Base-by-base conservation (phyloP, 1,139 yeast genomes). In the Zhuliangozyma parablackwelliae region DNA sequence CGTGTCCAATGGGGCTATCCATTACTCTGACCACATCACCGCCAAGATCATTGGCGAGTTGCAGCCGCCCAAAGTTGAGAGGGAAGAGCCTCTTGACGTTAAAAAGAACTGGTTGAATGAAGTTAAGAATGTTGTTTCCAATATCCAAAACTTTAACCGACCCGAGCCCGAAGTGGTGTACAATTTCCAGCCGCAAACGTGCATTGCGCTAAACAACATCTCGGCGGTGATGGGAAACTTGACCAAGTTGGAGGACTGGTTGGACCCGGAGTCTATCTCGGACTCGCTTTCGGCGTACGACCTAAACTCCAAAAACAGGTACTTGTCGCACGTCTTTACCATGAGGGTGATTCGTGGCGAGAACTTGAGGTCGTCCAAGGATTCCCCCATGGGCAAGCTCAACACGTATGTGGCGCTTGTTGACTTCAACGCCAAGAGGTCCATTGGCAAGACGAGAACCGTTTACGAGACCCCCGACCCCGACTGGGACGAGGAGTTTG, bases 401-500 rank as follows among this genome's bases (percentile, higher is more conserved):
- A 81, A 80, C 46, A 78, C 94, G 0, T 82, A 83, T 49, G 84
- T 86, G 1, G 75, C 82, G 0, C 56, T 90, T 21, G 72, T 78
- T 4, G 95, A 88, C 44, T 75, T 82, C 7, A 61, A 63, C 33
- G 69, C 70, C 2, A 69, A 78, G 35, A 69, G 68, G 37, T 77
- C 82, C 16, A 69, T 86, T 34, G 95, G 87, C 5, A 78, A 78
- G 46, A 89, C 97, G 0, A 71, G 88, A 50, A 72, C 82, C 0
- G 66, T 85, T 7, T 67, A 70, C 31, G 77, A 76, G 39, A 77
- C 81, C 6, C 61, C 75, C 27, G 80, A 80, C 49, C 97, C 97
- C 0, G 78, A 75, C 21, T 92, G 96, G 95, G 87, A 87, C 50
- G 97, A 92, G 63, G 86, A 82, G 39, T 84, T 86, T 54, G 96